Percentiles rank a stretch among this genome's conserved stretches.
Evolutionary conservation across 192 early-diverging fungal genomes (phyloP).

Genomic region (Phlyctochytrium bullatum): DNA sequence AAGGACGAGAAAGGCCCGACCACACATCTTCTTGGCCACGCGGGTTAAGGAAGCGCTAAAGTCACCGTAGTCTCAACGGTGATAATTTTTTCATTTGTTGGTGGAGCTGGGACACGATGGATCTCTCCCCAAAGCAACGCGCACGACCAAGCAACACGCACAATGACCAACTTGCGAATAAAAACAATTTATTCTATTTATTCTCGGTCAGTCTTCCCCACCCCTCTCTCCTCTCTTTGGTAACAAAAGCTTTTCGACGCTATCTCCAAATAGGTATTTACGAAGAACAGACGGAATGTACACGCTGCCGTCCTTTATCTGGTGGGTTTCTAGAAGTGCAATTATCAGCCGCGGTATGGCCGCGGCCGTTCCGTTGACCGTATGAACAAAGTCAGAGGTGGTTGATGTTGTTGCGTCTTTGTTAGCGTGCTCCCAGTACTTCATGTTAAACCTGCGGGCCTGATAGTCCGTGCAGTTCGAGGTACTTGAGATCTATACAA

Average conservation of each 20-base stretch:
- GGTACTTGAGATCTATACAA: slow-evolving; percentile 85
- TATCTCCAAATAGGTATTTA: slow-evolving; percentile 48
- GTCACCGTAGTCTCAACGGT: too few species aligned
- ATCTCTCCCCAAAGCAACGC: too few species aligned
- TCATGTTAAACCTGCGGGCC: slow-evolving; percentile 76
- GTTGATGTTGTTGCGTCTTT: neutral
- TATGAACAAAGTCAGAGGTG: slow-evolving; percentile 71
- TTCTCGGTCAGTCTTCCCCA: too few species aligned
- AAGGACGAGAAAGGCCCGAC: too few species aligned
- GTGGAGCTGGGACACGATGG: too few species aligned
- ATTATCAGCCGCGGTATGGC: slow-evolving; percentile 88
- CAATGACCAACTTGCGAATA: too few species aligned
- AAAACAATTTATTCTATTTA: too few species aligned
- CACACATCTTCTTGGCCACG: too few species aligned
- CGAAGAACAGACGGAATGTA: slow-evolving; percentile 66
- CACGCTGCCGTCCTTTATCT: slow-evolving; percentile 68
- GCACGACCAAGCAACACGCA: too few species aligned
- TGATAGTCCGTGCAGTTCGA: slow-evolving; percentile 96
- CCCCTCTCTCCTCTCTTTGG: slow-evolving; percentile 16
- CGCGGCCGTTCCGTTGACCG: slow-evolving; percentile 89
- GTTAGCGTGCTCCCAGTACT: slow-evolving; percentile 37
- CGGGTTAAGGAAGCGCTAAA: too few species aligned
- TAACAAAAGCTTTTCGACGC: slow-evolving; percentile 17
- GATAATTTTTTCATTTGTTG: too few species aligned
- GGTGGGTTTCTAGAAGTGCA: slow-evolving; percentile 82